Evolutionary conservation across 129 eudicot species (phyloP).

Genomic region (Helianthus annuus): DNA sequence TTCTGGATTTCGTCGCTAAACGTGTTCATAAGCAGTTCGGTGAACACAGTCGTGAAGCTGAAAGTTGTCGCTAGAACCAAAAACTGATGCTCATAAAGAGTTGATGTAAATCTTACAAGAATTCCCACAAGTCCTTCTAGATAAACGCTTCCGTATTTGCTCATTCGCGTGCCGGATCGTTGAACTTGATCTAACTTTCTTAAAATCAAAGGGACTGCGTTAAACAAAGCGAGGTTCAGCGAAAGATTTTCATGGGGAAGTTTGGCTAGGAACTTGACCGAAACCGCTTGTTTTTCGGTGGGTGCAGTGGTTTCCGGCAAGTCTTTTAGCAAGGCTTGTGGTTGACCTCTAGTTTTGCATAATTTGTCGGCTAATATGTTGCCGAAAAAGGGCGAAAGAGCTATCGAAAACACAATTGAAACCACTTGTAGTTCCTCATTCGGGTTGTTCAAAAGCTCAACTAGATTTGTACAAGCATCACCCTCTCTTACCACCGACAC

Average conservation of each 20-base stretch:
- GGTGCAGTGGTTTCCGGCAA: slow-evolving; percentile 37
- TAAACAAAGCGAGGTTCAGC: slow-evolving; percentile 53
- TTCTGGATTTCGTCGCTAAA: slow-evolving; percentile 63
- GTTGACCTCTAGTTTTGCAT: slow-evolving; percentile 68
- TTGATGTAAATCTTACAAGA: slow-evolving; percentile 65
- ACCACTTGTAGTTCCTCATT: slow-evolving; percentile 56
- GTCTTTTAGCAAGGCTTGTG: slow-evolving; percentile 51
- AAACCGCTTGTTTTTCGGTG: slow-evolving; percentile 61
- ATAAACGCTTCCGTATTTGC: slow-evolving; percentile 52
- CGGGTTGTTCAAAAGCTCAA: slow-evolving; percentile 52
- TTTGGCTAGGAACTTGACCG: slow-evolving; percentile 60
- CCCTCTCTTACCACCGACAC: slow-evolving; percentile 52
- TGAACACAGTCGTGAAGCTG: slow-evolving; percentile 53
- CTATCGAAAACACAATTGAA: slow-evolving; percentile 45
- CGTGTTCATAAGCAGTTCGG: slow-evolving; percentile 53
- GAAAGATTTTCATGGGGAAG: slow-evolving; percentile 76
- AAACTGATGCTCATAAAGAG: slow-evolving; percentile 59
- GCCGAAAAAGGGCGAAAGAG: slow-evolving; percentile 57
- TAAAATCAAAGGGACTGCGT: slow-evolving; percentile 41
- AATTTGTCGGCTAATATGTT: slow-evolving; percentile 54
- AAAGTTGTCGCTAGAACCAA: slow-evolving; percentile 43
- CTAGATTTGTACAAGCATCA: slow-evolving; percentile 49
- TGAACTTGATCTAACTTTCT: slow-evolving; percentile 41
- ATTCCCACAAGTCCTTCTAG: slow-evolving; percentile 74
- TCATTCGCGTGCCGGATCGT: slow-evolving; percentile 46